Conservation (phyloP, 1,284 basidiomycete species). For the Inonotus hispidus region DNA sequence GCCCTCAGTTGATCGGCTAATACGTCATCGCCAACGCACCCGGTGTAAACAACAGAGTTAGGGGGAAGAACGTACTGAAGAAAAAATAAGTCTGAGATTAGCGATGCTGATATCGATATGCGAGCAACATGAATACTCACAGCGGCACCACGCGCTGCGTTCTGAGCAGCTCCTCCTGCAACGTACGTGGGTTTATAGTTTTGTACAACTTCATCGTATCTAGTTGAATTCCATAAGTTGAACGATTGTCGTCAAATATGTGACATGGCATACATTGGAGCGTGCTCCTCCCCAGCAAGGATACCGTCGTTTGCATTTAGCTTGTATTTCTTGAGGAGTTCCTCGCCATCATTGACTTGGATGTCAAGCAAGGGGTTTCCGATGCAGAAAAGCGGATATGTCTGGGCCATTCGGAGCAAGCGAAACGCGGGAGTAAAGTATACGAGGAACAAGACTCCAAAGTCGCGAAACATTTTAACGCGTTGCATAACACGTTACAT, state of each 20-base stretch:
- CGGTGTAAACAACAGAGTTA: slow-evolving; percentile 92
- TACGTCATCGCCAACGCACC: slow-evolving; percentile 90
- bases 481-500: no score
- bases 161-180: slow-evolving; percentile 96
- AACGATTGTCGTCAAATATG: no score
- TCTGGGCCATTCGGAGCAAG: slow-evolving; percentile 22
- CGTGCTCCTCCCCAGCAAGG: slow-evolving; percentile 87
- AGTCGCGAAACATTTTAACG: no score
- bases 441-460: no score
- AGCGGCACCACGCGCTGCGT: slow-evolving; percentile 92
- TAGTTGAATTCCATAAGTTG: slow-evolving; percentile 31
- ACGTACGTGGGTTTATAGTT: slow-evolving; percentile 85
- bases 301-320: slow-evolving; percentile 97
- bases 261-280: slow-evolving; percentile 77
- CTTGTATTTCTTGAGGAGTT: slow-evolving; percentile 84
- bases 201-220: slow-evolving; percentile 85
- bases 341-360: slow-evolving; percentile 80
- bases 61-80: slow-evolving; percentile 86
- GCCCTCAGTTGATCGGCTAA: slow-evolving; percentile 85
- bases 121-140: slow-evolving; percentile 46
- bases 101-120: background rate
- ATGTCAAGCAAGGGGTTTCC: slow-evolving; percentile 91
- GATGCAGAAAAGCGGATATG: slow-evolving; percentile 67
- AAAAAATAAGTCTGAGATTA: slow-evolving; percentile 2
- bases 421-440: background rate